phyloP scores from a whole-genome alignment of 768 basidiomycete species.

The Leccinum incarnatum region DNA sequence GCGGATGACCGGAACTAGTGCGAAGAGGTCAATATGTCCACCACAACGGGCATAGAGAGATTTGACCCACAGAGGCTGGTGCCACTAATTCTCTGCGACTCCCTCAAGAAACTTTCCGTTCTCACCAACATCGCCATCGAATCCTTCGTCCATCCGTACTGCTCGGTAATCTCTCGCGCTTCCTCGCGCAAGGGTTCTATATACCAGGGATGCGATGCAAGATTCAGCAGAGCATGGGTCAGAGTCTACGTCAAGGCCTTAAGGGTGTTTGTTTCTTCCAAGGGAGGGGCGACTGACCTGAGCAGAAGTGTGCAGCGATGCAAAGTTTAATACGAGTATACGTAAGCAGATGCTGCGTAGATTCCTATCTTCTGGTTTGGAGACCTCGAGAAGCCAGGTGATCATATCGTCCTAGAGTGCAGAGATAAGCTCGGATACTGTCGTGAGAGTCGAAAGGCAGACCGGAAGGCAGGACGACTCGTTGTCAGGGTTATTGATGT shows the following conservation, averaged over 20 bases:
- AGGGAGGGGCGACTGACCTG: slow-evolving; percentile 21
- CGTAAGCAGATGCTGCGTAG: slow-evolving; percentile 30
- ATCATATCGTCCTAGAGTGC: slow-evolving; percentile 37
- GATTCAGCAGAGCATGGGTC: slow-evolving; percentile 38
- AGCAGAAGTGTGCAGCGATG: slow-evolving; percentile 35
- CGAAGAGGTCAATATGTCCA: slow-evolving; percentile 5
- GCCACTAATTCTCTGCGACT: slow-evolving; percentile 37
- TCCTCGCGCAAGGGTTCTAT: slow-evolving; percentile 41
- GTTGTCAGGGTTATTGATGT: slow-evolving; percentile 21
- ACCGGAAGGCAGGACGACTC: slow-evolving; percentile 34
- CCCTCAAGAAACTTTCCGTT: slow-evolving; percentile 45
- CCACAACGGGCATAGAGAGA: background rate
- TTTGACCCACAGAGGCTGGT: slow-evolving; percentile 31
- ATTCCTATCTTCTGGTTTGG: slow-evolving; percentile 27
- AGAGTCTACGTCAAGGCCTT: slow-evolving; percentile 27
- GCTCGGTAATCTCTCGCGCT: slow-evolving; percentile 29
- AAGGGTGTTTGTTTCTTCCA: background rate
- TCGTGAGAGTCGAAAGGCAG: slow-evolving; percentile 7
- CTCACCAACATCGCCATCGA: slow-evolving; percentile 35
- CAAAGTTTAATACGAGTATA: slow-evolving; percentile 39
- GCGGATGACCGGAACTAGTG: slow-evolving; percentile 31
- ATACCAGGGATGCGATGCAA: slow-evolving; percentile 40
- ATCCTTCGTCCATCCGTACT: slow-evolving; percentile 34
- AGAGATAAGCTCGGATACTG: slow-evolving; percentile 6
- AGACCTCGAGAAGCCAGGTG: slow-evolving; percentile 40